Base-by-base conservation (phyloP, 805 yeast genomes). In the Myxozyma sirexii region DNA sequence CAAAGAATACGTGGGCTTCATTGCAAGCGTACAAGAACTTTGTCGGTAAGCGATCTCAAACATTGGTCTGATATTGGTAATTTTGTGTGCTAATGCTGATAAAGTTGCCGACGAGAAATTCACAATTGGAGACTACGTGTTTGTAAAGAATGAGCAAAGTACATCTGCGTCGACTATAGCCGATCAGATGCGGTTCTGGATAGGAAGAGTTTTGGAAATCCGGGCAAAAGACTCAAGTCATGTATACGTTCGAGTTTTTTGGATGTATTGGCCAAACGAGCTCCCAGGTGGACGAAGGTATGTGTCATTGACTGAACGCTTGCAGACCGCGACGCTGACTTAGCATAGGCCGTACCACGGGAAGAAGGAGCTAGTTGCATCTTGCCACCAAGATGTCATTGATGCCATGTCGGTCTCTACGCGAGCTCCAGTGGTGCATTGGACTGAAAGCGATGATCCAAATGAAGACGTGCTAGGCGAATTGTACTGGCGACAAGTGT, bases 241-340 rank as follows among this genome's bases (percentile, higher is more conserved):
- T 27, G 63, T 61, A 10, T 61, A 59, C 38, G 26, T 61, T 15
- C 52, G 57, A 2, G 15, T 61, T 21, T 50, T 56, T 41, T 61
- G 65, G 65, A 58, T 61, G 65, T 61, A 61, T 42, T 54, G 65
- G 63, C 65, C 65, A 8, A 39, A 42, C n/a, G 65, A 61, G 46
- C 44, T 61, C 15, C 63, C 63, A 15, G 59, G 58, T 24, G 65
- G 65, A n/a, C 54, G 59, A 21, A 42, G 42, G 60, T 57, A 57
- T 15, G 52, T 3, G 12, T 27, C n/a, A 21, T 39, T 8, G 26
- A 29, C 33, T 29, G 33, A 8, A 38, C 5, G 2, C 8, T 13
- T 12, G 43, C 17, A n/a, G 29, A 21, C 8, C 19, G 5, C 37
- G 26, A 4, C 21, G n/a, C 23, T 21, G 23, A 15, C 12, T 19